Evolutionary conservation across 345 rosid genomes (phyloP).

Genomic region (Noccaea caerulescens): DNA sequence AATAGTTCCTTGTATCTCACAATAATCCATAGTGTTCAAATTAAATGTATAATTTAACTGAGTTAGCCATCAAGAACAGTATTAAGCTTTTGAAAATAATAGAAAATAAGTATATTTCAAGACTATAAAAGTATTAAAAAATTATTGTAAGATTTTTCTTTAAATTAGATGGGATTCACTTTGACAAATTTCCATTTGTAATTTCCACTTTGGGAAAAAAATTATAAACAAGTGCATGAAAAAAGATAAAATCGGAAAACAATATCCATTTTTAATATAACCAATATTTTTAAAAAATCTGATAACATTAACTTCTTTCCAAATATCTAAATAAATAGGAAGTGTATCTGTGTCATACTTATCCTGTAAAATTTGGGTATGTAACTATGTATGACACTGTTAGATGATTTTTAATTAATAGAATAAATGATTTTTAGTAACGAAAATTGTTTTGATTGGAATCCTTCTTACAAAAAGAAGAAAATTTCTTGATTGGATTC

Average conservation of each 20-base stretch:
- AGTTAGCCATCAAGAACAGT: not conserved
- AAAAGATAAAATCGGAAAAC: not conserved
- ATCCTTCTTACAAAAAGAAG: too few relatives aligned
- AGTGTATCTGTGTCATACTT: not conserved
- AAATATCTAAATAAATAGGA: not conserved
- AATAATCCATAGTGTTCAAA: not conserved
- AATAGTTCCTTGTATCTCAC: constrained; percentile 1
- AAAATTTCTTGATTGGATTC: not conserved
- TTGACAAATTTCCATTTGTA: not conserved
- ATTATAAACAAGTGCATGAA: not conserved
- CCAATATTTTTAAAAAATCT: not conserved
- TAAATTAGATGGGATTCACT: not conserved
- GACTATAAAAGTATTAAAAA: not conserved
- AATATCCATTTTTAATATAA: too few relatives aligned
- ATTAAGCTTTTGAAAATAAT: not conserved
- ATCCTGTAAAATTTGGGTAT: not conserved
- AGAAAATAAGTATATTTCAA: not conserved
- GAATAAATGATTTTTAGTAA: too few relatives aligned
- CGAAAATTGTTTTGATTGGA: not conserved
- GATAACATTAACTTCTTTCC: not conserved
- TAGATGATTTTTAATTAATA: too few relatives aligned
- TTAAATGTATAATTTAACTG: not conserved
- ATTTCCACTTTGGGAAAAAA: not conserved
- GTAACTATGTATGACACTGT: not conserved
- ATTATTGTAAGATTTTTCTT: not conserved